These are phyloP conservation scores for Haplosporangium sp. DNA, from an alignment of 371 early-diverging fungal species.

Conservation along the genomic window DNA sequence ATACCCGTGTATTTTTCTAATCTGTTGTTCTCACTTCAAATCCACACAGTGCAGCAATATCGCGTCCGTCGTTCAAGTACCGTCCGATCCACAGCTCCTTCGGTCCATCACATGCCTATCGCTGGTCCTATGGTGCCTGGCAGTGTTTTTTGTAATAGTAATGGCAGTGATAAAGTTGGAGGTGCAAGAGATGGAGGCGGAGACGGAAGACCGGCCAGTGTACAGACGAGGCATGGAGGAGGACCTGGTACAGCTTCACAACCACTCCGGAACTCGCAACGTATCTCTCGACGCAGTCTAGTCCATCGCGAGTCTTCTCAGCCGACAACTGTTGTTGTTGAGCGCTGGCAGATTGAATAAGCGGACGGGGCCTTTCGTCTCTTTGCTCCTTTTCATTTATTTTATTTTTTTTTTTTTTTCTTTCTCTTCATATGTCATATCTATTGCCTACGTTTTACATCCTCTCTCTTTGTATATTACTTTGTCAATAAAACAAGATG, in stretches of 20 bases:
- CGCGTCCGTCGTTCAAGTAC: slow-evolving; percentile 30
- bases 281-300: background rate
- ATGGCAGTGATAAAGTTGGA: background rate
- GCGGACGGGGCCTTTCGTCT: too few relatives aligned
- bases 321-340: slow-evolving; percentile 7
- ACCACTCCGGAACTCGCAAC: background rate
- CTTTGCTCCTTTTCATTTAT: too few relatives aligned
- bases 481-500: too few relatives aligned
- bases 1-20: background rate
- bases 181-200: too few relatives aligned
- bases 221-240: background rate
- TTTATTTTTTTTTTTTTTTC: too few relatives aligned
- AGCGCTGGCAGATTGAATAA: slow-evolving; percentile 24
- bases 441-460: too few relatives aligned
- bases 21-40: background rate
- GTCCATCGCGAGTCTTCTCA: background rate
- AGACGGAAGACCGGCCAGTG: too few relatives aligned
- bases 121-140: background rate
- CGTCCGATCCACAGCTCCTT: slow-evolving; percentile 20
- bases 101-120: slow-evolving; percentile 6
- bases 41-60: slow-evolving; percentile 24
- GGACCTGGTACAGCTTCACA: background rate
- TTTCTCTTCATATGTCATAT: too few relatives aligned
- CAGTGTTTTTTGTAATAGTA: too few relatives aligned
- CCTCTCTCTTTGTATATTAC: too few relatives aligned